Evolutionary conservation across 2,329 filamentous ascomycete species (phyloP).

Genomic region (Bipolaris bicolor): DNA sequence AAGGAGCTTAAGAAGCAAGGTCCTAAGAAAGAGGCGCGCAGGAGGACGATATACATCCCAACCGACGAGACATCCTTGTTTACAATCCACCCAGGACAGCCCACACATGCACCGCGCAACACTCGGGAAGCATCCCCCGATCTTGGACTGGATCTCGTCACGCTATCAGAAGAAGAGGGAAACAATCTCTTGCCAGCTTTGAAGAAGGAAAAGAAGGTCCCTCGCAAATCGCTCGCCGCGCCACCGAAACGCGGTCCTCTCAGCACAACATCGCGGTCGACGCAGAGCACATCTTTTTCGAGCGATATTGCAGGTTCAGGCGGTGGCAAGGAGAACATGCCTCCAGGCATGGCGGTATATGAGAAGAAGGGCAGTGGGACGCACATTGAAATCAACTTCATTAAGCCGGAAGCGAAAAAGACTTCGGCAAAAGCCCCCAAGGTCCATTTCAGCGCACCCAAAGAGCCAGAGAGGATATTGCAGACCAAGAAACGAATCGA

Average conservation of each 20-base stretch:
- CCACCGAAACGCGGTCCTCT: slow-evolving; percentile 60
- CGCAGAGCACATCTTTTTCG: slow-evolving; percentile 51
- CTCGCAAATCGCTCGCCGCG: slow-evolving; percentile 52
- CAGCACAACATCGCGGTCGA: slow-evolving; percentile 47
- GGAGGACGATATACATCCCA: slow-evolving; percentile 59
- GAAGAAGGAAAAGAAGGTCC: slow-evolving; percentile 41
- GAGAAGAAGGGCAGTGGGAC: slow-evolving; percentile 34
- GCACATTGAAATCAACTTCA: slow-evolving; percentile 42
- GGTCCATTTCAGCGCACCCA: slow-evolving; percentile 39
- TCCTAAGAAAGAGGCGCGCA: slow-evolving; percentile 51
- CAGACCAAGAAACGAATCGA: slow-evolving; percentile 34
- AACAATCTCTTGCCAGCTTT: slow-evolving; percentile 37
- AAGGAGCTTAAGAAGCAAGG: slow-evolving; percentile 40
- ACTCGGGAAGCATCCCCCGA: slow-evolving; percentile 44
- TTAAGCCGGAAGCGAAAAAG: slow-evolving; percentile 35
- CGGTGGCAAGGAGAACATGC: slow-evolving; percentile 68
- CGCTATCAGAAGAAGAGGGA: slow-evolving; percentile 48
- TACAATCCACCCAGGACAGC: slow-evolving; percentile 58
- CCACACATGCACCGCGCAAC: slow-evolving; percentile 34
- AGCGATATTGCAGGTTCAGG: slow-evolving; percentile 60
- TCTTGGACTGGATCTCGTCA: slow-evolving; percentile 48
- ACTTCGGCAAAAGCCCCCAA: slow-evolving; percentile 31
- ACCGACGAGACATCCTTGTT: slow-evolving; percentile 59
- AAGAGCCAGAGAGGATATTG: slow-evolving; percentile 23
- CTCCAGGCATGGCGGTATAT: slow-evolving; percentile 54